These are phyloP conservation scores for Biancaea sappan DNA, from an alignment of 306 rosid species.

Conservation along the genomic window DNA sequence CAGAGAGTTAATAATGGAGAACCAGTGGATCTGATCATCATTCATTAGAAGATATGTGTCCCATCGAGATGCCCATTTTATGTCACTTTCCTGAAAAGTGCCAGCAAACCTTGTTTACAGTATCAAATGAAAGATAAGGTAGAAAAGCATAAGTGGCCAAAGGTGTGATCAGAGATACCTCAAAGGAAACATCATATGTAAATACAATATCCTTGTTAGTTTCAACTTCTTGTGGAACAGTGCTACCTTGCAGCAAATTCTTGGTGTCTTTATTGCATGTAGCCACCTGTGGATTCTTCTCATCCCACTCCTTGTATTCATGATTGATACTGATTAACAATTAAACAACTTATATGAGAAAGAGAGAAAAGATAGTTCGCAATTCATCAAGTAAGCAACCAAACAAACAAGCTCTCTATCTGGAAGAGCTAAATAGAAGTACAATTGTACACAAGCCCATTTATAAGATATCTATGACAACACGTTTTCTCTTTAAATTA, in stretches of 20 bases:
- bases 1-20: conserved; percentile 69
- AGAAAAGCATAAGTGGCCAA: neutral
- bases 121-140: neutral
- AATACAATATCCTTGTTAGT: conserved; percentile 57
- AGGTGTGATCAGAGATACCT: conserved; percentile 42
- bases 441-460: too few relatives aligned
- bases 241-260: conserved; percentile 56
- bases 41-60: conserved; percentile 83
- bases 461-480: neutral
- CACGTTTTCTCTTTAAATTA: neutral
- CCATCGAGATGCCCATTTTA: conserved; percentile 88
- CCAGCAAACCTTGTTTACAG: conserved; percentile 2
- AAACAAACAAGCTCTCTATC: neutral
- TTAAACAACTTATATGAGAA: conserved; percentile 24
- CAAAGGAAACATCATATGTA: conserved; percentile 72
- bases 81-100: conserved; percentile 54
- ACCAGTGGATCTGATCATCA: conserved; percentile 86
- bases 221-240: conserved; percentile 72
- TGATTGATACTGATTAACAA: conserved; percentile 58
- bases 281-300: conserved; percentile 50
- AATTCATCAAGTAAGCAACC: neutral
- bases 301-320: conserved; percentile 64
- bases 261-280: conserved; percentile 75
- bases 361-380: neutral
- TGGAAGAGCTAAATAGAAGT: neutral